Evolutionary conservation across 805 yeast genomes (phyloP), one percentile per base, ranked within the genome.

Genomic region (Brettanomyces naardenensis): DNA sequence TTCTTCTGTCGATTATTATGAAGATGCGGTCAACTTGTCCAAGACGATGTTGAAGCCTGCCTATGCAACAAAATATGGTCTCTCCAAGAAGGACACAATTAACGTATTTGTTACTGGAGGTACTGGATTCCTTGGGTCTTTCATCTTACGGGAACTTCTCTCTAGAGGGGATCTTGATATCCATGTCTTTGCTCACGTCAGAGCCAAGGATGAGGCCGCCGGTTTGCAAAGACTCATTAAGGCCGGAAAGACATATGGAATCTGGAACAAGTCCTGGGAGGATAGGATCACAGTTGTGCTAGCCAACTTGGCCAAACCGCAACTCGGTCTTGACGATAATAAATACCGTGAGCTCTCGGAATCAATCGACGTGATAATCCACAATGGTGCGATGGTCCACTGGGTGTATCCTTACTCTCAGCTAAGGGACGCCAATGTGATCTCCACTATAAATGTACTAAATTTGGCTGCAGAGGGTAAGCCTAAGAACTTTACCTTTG

Each of bases 351-450:
- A 51, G 6, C 69, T 92, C 42, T 64, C 76, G 7, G 59, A 72
- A 13, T 62, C 66, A 1, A 67, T 90, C 41, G 98, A 94, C 59
- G 80, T 80, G 3, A 78, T 92, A 37, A 75, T 92, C 44, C 99
- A 92, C 61, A 92, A 92, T 51, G 98, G 97, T 66, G 99, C 99
- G 14, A 69, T 89, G 44, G 99, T 92, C 28, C 98, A 92, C 60
- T 92, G 99, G 99, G 96, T 89, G 2, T 92, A 84, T 59, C 97
- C 98, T 20, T 92, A 92, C 62, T 65, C 81, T 34, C 85, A 84
- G 47, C 68, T 92, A 52, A 76, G 97, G 51, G 95, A 86, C 47
- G 92, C 97, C 25, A 92, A 92, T 54, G 98, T 94, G 23, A 64
- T 89, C 41, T 78, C 95, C 31, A 83, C 97, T 1, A 62, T 90